These are phyloP conservation scores for Penicillium digitatum DNA, from an alignment of 2,329 filamentous ascomycete genomes.

Conservation along the genomic window DNA sequence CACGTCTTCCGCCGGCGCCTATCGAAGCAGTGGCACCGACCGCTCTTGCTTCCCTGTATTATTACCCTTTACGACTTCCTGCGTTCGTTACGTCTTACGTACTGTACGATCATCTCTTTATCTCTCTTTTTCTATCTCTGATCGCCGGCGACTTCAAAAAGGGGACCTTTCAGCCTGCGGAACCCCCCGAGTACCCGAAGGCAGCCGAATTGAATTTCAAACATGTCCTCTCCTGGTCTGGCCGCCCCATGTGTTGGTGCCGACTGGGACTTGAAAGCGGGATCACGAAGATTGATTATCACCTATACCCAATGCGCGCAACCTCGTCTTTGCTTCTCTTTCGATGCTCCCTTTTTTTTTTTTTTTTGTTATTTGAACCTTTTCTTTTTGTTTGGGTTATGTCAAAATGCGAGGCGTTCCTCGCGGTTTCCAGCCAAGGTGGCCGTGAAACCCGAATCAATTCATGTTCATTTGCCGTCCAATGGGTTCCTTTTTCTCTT, in stretches of 20 bases:
- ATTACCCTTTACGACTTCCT: slow-evolving; percentile 23
- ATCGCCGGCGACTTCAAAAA: slow-evolving; percentile 11
- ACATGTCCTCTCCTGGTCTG: not conserved
- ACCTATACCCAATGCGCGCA: slow-evolving; percentile 10
- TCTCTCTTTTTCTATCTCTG: slow-evolving; percentile 1
- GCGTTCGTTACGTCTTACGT: slow-evolving; percentile 22
- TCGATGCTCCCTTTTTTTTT: not conserved
- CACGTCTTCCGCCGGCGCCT: not conserved
- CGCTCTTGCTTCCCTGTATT: slow-evolving; percentile 24
- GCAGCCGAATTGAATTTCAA: not conserved
- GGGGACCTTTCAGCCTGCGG: not conserved
- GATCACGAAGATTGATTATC: slow-evolving; percentile 12
- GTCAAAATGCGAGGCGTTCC: slow-evolving; percentile 1
- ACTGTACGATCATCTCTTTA: slow-evolving; percentile 24
- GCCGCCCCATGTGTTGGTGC: not conserved
- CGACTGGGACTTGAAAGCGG: not conserved
- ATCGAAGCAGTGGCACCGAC: not conserved
- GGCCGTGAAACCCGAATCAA: not conserved
- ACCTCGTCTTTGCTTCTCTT: not conserved
- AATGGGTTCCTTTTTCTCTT: not conserved
- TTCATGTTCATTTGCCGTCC: not conserved
- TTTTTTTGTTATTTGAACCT: not conserved
- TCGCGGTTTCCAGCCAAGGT: not conserved
- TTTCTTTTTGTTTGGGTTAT: not conserved
- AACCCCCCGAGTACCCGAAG: not conserved